phyloP scores from a whole-genome alignment of 164 flowering plant species.

The Umbilicus rupestris region DNA sequence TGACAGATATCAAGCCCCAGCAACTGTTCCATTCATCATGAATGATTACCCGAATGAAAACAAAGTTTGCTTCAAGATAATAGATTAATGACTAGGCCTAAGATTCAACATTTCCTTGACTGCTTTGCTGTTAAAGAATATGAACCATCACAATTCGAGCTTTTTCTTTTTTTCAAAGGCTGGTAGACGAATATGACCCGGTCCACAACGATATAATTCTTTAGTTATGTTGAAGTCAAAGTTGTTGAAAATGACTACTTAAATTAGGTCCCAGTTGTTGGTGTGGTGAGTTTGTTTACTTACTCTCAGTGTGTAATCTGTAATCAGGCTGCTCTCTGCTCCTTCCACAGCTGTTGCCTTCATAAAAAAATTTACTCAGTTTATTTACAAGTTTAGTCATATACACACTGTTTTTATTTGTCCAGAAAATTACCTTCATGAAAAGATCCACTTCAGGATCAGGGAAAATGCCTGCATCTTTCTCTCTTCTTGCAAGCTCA shows the following conservation, averaged over 20 bases:
- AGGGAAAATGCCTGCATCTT: conserved; percentile 71
- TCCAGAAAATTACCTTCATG: conserved; percentile 98
- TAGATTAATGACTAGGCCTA: neutral
- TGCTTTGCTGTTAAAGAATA: neutral
- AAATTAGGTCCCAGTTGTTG: neutral
- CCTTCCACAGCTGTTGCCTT: conserved; percentile 90
- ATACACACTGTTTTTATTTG: too few relatives aligned
- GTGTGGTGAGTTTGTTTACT: conserved; percentile 11
- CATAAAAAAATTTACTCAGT: neutral
- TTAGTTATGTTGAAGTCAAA: neutral
- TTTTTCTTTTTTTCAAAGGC: neutral
- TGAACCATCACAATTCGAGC: neutral
- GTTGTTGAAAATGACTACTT: neutral
- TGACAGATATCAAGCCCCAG: conserved; percentile 84
- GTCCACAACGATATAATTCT: neutral
- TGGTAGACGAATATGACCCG: neutral
- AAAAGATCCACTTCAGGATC: conserved; percentile 89
- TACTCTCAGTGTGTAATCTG: conserved; percentile 89
- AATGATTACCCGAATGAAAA: neutral
- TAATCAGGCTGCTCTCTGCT: conserved; percentile 70
- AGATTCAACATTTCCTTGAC: neutral
- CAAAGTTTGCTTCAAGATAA: neutral
- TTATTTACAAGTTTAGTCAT: neutral
- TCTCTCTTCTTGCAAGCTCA: conserved; percentile 89
- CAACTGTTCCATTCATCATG: conserved; percentile 34